Conservation (phyloP, 2,329 filamentous ascomycete species). For the Monosporascus ibericus region DNA sequence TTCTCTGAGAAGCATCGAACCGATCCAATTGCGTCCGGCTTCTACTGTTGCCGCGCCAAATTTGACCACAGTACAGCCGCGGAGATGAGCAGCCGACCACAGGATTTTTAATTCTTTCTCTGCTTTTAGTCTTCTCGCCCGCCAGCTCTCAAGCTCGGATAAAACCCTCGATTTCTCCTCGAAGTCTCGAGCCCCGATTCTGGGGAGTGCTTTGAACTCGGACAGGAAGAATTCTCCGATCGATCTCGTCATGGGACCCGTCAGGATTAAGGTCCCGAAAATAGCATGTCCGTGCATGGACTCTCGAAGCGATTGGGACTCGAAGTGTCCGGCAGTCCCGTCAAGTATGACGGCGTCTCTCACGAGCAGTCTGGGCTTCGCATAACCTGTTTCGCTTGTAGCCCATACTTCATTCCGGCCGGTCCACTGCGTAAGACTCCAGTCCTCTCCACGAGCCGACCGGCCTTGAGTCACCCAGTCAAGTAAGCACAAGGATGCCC, state of each 20-base stretch:
- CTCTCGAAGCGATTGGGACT: conserved; percentile 39
- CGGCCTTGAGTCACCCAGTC: conserved; percentile 95
- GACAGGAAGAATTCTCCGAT: conserved; percentile 69
- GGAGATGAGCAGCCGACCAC: conserved; percentile 76
- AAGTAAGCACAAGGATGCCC: conserved; percentile 67
- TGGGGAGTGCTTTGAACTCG: conserved; percentile 71
- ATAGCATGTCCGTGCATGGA: conserved; percentile 72
- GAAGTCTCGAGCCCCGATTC: conserved; percentile 80
- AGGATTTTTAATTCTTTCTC: conserved; percentile 59
- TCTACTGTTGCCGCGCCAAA: conserved; percentile 81
- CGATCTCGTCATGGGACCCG: conserved; percentile 61
- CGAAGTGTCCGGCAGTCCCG: conserved; percentile 36
- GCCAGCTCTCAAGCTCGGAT: conserved; percentile 46
- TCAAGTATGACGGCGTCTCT: conserved; percentile 78
- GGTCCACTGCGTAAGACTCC: conserved; percentile 74
- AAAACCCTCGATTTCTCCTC: conserved; percentile 32
- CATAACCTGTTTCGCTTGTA: conserved; percentile 22
- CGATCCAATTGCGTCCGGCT: conserved; percentile 73
- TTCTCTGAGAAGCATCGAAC: conserved; percentile 66
- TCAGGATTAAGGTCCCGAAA: conserved; percentile 79
- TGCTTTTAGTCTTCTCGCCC: conserved; percentile 45
- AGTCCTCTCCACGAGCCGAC: conserved; percentile 78
- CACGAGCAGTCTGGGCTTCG: conserved; percentile 60
- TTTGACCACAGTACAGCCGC: conserved; percentile 85
- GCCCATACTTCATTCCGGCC: conserved; percentile 86